Evolutionary conservation across 2,329 filamentous ascomycete species (phyloP), one percentile per base, ranked within the genome.

Genomic region (Cladophialophora psammophila): DNA sequence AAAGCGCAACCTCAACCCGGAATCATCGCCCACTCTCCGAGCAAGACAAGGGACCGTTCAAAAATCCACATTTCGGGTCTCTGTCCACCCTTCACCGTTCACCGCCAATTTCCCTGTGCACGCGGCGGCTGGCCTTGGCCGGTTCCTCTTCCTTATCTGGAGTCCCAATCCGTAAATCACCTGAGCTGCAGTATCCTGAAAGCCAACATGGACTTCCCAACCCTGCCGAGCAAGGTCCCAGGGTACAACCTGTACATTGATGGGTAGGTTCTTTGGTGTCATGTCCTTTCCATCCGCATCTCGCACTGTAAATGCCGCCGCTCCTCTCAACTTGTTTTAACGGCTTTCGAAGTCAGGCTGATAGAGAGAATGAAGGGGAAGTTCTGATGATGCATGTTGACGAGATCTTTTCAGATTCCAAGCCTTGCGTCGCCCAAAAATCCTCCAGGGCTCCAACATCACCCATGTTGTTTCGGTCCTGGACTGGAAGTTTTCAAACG

Each of bases 391-490:
- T 20, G 12, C 18, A 18, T 50, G 65, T 73, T 61, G 71, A 66
- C 55, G 65, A 53, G 72, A 38, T 58, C 42, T 26, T 50, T 72
- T 64, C 79, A 96, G 94, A 65, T 86, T 96, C 71, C 94, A 94
- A 81, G 88, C 90, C 50, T 82, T 97, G 69, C 88, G 89, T 67
- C 89, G 91, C 68, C 89, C 89, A 68, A 85, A 90, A 62, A 85
- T 89, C 40, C 84, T 98, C 57, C 81, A 86, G 71, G 86, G 90
- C 70, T 87, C 88, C 72, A 88, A 90, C 71, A 93, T 99, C 77
- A 96, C 93, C 2, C 94, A 97, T 79, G 87, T 98, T 35, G 84
- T 98, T n/a, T 96, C 94, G 4, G 91, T 95, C 48, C 79, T 94
- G 67, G 86, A 87, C 55, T 85, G 90, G 72, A 84, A 86, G 52